These are phyloP conservation scores for Scolecobasidium constrictum DNA, from an alignment of 2,329 filamentous ascomycete species.

Conservation along the genomic window DNA sequence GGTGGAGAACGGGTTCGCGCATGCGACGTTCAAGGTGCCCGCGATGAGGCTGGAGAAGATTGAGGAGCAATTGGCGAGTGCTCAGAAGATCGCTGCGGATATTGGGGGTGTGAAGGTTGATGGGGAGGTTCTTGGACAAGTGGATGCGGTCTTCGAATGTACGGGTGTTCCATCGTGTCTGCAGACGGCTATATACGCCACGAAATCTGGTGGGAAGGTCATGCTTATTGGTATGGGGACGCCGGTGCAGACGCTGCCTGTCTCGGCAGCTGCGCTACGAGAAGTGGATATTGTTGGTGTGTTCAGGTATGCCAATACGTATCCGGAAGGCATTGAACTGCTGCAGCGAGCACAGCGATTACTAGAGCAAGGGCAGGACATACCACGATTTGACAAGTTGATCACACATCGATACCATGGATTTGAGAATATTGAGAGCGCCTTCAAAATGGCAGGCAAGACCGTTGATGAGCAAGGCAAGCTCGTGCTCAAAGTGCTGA, in stretches of 20 bases:
- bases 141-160: constrained; percentile 65
- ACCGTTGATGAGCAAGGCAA: constrained; percentile 58
- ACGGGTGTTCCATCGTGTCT: constrained; percentile 67
- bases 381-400: constrained; percentile 57
- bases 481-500: constrained; percentile 55
- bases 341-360: constrained; percentile 36
- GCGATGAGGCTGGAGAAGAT: constrained; percentile 34
- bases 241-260: constrained; percentile 41
- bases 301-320: constrained; percentile 69
- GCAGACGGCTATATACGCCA: constrained; percentile 61
- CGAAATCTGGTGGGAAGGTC: constrained; percentile 39
- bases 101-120: constrained; percentile 16
- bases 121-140: constrained; percentile 21
- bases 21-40: constrained; percentile 33
- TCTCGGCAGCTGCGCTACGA: constrained; percentile 42
- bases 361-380: constrained; percentile 22
- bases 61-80: constrained; percentile 43
- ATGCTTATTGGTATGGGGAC: constrained; percentile 48
- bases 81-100: constrained; percentile 36
- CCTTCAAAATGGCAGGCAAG: constrained; percentile 58
- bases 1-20: constrained; percentile 36
- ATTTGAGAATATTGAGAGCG: constrained; percentile 49
- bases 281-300: constrained; percentile 49
- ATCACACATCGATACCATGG: constrained; percentile 65
- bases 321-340: constrained; percentile 56